Evolutionary conservation across 192 early-diverging fungal species (phyloP), one percentile per base, ranked within the genome.

Genomic region (Geranomyces michiganensis): DNA sequence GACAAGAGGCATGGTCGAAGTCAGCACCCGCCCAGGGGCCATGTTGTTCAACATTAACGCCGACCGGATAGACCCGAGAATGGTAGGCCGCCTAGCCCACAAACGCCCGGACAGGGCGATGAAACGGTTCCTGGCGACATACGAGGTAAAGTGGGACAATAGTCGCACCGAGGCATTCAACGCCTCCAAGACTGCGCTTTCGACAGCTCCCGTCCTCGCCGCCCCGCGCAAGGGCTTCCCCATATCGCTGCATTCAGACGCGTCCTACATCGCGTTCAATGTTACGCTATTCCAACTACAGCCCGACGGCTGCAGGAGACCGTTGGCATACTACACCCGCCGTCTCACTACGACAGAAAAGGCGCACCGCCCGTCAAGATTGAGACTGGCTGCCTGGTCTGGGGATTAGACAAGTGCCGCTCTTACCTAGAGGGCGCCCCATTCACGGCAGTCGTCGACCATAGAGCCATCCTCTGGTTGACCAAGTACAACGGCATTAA

Each of bases 361-460:
- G n/a, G n/a, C n/a, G 47, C 47, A n/a, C 47, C 47, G 13, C 47
- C 47, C 47, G 47, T 48, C 47, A n/a, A 48, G n/a, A 13, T 48
- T 48, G 47, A 48, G n/a, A n/a, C 47, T n/a, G 47, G 47, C n/a
- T 48, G 47, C 47, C n/a, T 48, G 47, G n/a, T 48, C 47, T 48
- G 47, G 47, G 47, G 47, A 15, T n/a, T 48, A 13, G 47, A 48
- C 47, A 48, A 48, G n/a, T 13, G 14, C 14, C 47, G 47, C 47
- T 48, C 14, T n/a, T 48, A 48, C 47, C 47, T 48, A 13, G 47
- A 48, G 13, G 47, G 47, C 13, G n/a, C 47, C 13, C 13, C 47
- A 15, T 48, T 48, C 47, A 48, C 47, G 13, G 13, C n/a, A 15
- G 47, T 48, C n/a, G n/a, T n/a, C 47, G 47, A 48, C 47, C 47